A percentile compares a stretch with the other conserved stretches of the same genome.
phyloP scores from a whole-genome alignment of 768 basidiomycete species.

The Boletus insuetus region DNA sequence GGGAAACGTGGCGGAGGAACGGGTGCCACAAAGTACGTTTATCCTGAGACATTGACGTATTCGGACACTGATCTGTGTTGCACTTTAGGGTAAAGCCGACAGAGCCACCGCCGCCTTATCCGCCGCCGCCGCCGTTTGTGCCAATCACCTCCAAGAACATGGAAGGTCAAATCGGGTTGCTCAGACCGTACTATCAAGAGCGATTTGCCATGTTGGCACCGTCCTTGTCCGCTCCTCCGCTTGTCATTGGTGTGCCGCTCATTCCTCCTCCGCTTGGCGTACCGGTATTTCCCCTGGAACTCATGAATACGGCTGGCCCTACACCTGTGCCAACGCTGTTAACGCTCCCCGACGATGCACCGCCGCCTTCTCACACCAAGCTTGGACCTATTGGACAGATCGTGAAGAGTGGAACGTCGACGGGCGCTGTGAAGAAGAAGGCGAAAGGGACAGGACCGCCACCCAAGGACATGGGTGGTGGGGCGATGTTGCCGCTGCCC shows the following conservation, averaged over 20 bases:
- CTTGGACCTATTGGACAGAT: slow-evolving; percentile 81
- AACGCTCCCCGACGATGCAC: slow-evolving; percentile 63
- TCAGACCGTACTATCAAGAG: slow-evolving; percentile 69
- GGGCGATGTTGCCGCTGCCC: slow-evolving; percentile 17
- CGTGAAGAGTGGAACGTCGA: slow-evolving; percentile 45
- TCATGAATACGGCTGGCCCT: not conserved
- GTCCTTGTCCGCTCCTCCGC: slow-evolving; percentile 16
- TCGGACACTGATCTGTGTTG: slow-evolving; percentile 3
- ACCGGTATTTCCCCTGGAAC: not conserved
- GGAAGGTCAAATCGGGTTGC: slow-evolving; percentile 81
- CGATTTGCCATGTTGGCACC: slow-evolving; percentile 49
- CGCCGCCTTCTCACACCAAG: slow-evolving; percentile 58
- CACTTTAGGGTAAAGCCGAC: slow-evolving; percentile 53
- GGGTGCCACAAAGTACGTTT: slow-evolving; percentile 47
- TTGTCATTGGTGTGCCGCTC: slow-evolving; percentile 16
- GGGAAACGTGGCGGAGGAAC: slow-evolving; percentile 50
- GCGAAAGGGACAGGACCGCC: slow-evolving; percentile 23
- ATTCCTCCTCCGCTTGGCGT: slow-evolving; percentile 10
- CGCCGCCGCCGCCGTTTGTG: slow-evolving; percentile 79
- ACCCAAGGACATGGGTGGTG: slow-evolving; percentile 22
- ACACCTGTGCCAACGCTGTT: slow-evolving; percentile 19
- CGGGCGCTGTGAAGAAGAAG: slow-evolving; percentile 63
- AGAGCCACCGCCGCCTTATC: slow-evolving; percentile 80
- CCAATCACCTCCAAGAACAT: slow-evolving; percentile 63
- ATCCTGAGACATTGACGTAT: not conserved